Percentiles rank a stretch among this genome's conserved stretches.
These are phyloP conservation scores for Coemansia sp. DNA, from an alignment of 192 early-diverging fungal species.

Conservation along the genomic window DNA sequence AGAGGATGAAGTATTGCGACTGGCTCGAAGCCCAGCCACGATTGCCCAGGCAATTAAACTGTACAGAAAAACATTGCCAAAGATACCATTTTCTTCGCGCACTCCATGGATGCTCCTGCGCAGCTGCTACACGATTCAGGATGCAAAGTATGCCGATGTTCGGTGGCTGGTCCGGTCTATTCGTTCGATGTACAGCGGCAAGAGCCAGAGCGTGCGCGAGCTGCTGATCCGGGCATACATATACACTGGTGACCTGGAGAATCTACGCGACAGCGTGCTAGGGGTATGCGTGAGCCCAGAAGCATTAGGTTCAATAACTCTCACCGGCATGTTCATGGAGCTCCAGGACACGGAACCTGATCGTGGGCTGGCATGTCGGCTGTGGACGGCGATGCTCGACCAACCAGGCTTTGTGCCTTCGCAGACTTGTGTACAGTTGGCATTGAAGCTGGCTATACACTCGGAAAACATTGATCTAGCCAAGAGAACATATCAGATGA, in stretches of 20 bases:
- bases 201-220: constrained; percentile 14
- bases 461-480: constrained; percentile 25
- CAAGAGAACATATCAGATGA: constrained; percentile 25
- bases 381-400: constrained; percentile 30
- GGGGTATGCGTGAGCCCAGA: constrained; percentile 15
- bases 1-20: constrained; percentile 25
- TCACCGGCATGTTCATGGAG: constrained; percentile 21
- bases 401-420: constrained; percentile 31
- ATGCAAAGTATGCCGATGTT: not conserved
- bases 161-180: constrained; percentile 29
- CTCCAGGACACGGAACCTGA: constrained; percentile 28
- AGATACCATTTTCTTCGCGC: constrained; percentile 26
- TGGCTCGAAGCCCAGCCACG: constrained; percentile 28
- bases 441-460: constrained; percentile 38
- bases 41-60: constrained; percentile 26
- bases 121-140: constrained; percentile 24
- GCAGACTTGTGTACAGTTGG: constrained; percentile 36
- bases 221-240: constrained; percentile 37
- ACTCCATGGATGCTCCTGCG: constrained; percentile 51
- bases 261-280: constrained; percentile 23
- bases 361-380: constrained; percentile 34
- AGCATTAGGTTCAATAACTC: constrained; percentile 16
- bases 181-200: constrained; percentile 13
- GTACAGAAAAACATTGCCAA: constrained; percentile 19
- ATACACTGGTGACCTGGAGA: constrained; percentile 22